A percentile compares a stretch with the other conserved stretches of the same genome.
Evolutionary conservation across 805 yeast genomes (phyloP).

Genomic region (Candida lessepsii): DNA sequence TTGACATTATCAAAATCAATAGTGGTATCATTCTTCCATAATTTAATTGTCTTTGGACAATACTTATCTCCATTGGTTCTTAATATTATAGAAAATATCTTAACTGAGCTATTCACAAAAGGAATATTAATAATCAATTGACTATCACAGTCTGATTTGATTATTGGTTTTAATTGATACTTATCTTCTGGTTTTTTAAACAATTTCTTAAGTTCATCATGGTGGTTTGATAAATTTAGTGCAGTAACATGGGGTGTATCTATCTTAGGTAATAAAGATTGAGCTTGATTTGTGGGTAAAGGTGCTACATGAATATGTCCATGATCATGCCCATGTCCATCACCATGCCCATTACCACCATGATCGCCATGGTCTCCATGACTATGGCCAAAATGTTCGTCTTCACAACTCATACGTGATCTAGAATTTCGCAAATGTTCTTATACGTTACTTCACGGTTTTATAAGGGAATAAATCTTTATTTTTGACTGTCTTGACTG

Average conservation of each 20-base stretch:
- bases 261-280: conserved; percentile 62
- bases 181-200: conserved; percentile 54
- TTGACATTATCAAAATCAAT: conserved; percentile 71
- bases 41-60: conserved; percentile 67
- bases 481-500: too few relatives aligned
- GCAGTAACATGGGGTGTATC: conserved; percentile 60
- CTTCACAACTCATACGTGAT: conserved; percentile 28
- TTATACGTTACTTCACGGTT: neutral
- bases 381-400: conserved; percentile 24
- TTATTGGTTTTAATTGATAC: conserved; percentile 45
- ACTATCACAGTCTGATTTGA: conserved; percentile 75
- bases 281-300: conserved; percentile 66
- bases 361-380: conserved; percentile 13
- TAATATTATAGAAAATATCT: conserved; percentile 68
- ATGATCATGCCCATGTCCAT: conserved; percentile 31
- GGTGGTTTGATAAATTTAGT: conserved; percentile 56
- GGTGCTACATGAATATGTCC: conserved; percentile 52
- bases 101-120: conserved; percentile 66
- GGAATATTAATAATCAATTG: conserved; percentile 79
- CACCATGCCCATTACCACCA: conserved; percentile 13
- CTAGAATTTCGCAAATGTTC: neutral
- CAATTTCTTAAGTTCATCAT: conserved; percentile 48
- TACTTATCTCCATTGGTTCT: conserved; percentile 60
- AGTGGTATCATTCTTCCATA: conserved; percentile 67
- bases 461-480: too few relatives aligned